phyloP scores from a whole-genome alignment of 768 basidiomycete species.

The Rossbeevera mucosa region DNA sequence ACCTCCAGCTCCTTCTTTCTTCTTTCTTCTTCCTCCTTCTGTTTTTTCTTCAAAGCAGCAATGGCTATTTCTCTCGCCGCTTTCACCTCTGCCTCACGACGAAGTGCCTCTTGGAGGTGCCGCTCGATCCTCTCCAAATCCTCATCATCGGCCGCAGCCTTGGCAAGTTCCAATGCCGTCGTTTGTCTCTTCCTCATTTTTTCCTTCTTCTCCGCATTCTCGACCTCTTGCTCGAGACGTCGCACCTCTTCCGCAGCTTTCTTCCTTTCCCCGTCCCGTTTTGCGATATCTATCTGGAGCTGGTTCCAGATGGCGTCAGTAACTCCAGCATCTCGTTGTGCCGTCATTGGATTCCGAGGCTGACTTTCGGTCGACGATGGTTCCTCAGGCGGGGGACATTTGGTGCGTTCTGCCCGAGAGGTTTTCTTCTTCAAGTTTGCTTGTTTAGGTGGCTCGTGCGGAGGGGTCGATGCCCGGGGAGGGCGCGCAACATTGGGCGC shows the following conservation, averaged over 20 bases:
- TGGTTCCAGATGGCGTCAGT: slow-evolving; percentile 49
- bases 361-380: background rate
- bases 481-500: slow-evolving; percentile 22
- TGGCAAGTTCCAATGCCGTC: slow-evolving; percentile 15
- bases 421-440: background rate
- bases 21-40: slow-evolving; percentile 12
- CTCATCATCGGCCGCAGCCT: slow-evolving; percentile 18
- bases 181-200: slow-evolving; percentile 10
- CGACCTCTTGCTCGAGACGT: slow-evolving; percentile 18
- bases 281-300: slow-evolving; percentile 38
- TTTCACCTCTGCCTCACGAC: slow-evolving; percentile 19
- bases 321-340: slow-evolving; percentile 48
- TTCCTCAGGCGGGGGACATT: slow-evolving; percentile 1
- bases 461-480: slow-evolving; percentile 8
- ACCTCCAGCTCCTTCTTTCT: slow-evolving; percentile 23
- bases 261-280: slow-evolving; percentile 17
- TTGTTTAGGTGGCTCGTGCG: slow-evolving; percentile 6
- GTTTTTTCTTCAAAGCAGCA: background rate
- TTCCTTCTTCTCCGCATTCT: slow-evolving; percentile 9
- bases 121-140: slow-evolving; percentile 23
- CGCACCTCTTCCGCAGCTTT: slow-evolving; percentile 17
- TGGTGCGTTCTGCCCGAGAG: background rate
- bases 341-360: slow-evolving; percentile 6
- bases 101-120: slow-evolving; percentile 26
- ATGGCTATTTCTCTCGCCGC: background rate